Conservation (phyloP, 164 flowering plant genomes). For the Stephania japonica region DNA sequence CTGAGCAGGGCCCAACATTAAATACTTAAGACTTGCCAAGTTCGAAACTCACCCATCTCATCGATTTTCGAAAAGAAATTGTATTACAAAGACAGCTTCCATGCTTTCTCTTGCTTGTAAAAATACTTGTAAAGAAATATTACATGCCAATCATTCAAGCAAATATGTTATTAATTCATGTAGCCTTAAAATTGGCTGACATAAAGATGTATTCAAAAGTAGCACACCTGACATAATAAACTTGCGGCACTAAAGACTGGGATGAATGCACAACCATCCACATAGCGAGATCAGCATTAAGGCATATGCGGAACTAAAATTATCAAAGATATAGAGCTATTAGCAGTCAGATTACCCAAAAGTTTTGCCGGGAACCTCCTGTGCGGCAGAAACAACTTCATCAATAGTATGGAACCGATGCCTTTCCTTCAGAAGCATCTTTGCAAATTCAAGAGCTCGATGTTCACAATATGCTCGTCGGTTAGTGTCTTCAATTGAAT, state of each 20-base stretch:
- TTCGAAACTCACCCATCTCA: neutral
- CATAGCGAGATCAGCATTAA: neutral
- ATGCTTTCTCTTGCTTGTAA: neutral
- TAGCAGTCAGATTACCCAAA: neutral
- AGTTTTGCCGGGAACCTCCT: conserved; percentile 6
- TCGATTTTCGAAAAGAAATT: neutral
- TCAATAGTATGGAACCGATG: conserved; percentile 42
- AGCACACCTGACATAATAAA: too few species aligned
- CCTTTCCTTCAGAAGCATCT: conserved; percentile 72
- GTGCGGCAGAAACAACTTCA: conserved; percentile 54
- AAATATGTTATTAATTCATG: neutral
- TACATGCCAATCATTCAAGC: neutral
- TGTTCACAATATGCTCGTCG: conserved; percentile 71
- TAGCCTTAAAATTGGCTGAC: neutral
- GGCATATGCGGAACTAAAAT: neutral
- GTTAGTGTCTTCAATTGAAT: conserved; percentile 52
- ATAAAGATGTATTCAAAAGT: too few species aligned
- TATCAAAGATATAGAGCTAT: neutral
- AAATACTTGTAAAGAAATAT: neutral
- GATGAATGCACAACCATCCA: neutral
- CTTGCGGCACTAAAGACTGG: neutral
- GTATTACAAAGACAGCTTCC: neutral
- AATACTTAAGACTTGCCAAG: neutral
- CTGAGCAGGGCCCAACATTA: neutral
- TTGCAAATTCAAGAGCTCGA: conserved; percentile 69